Percentiles rank a stretch among this genome's conserved stretches.
phyloP scores from a whole-genome alignment of 306 rosid genomes.

The Corylus heterophylla region DNA sequence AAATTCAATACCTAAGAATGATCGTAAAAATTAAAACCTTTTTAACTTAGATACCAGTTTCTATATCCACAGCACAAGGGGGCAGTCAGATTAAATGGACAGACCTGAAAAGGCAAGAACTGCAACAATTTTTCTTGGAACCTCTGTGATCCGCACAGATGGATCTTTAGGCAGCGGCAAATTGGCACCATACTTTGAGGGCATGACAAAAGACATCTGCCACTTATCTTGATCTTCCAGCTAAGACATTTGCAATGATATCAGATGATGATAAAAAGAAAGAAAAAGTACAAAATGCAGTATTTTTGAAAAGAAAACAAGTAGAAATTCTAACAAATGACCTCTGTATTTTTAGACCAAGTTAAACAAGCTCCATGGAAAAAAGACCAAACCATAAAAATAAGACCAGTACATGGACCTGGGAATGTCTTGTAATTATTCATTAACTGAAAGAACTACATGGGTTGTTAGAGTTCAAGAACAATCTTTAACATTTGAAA shows the following conservation, averaged over 20 bases:
- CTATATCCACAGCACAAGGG: background rate
- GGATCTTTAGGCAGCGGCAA: conserved; percentile 82
- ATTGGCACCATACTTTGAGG: conserved; percentile 77
- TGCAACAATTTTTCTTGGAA: conserved; percentile 68
- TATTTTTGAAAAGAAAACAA: background rate
- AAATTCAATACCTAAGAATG: background rate
- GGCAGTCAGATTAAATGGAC: conserved; percentile 21
- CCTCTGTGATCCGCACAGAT: conserved; percentile 75
- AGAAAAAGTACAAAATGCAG: background rate
- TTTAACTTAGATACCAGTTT: background rate
- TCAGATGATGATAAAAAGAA: conserved; percentile 20
- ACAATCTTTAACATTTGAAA: background rate
- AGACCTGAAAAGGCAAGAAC: conserved; percentile 90
- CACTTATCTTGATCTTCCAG: conserved; percentile 65
- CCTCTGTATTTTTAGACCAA: background rate
- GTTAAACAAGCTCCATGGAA: background rate
- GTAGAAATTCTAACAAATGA: background rate
- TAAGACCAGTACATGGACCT: background rate
- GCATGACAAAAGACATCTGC: conserved; percentile 93
- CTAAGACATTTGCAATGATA: conserved; percentile 43
- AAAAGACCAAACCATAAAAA: background rate
- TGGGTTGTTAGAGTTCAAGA: background rate
- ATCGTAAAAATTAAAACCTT: background rate
- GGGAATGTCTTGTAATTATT: background rate
- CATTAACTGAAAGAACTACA: background rate